Conservation (phyloP, 2,329 filamentous ascomycete genomes). For the Albophoma yamanashiensis region DNA sequence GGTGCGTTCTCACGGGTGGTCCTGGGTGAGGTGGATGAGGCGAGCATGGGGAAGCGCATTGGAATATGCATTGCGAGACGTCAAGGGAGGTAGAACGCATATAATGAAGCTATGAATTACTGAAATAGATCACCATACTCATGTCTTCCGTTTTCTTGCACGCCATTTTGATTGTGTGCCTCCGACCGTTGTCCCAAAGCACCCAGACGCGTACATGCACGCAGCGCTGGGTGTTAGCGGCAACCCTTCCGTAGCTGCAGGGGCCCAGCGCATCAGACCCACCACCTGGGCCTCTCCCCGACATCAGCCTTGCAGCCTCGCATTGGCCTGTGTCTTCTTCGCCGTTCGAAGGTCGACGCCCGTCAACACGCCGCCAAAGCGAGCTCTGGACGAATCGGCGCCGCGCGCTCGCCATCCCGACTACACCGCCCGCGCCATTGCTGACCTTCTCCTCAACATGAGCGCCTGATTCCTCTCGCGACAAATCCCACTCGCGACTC, state of each 20-base stretch:
- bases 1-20: neutral
- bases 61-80: neutral
- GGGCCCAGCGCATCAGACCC: constrained; percentile 6
- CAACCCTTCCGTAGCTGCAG: neutral
- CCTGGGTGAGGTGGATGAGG: neutral
- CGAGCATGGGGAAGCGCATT: neutral
- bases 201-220: neutral
- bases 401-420: neutral
- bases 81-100: too few species aligned
- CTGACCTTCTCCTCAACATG: neutral
- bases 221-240: neutral
- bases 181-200: neutral
- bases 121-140: neutral
- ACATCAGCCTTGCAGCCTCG: constrained; percentile 26
- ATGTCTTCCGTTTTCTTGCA: neutral
- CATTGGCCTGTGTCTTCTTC: constrained; percentile 9
- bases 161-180: neutral
- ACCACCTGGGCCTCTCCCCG: constrained; percentile 6
- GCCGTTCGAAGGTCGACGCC: neutral
- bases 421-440: neutral
- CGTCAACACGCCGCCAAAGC: neutral
- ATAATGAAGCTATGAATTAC: neutral
- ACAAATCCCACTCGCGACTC: constrained; percentile 1
- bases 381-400: constrained; percentile 15
- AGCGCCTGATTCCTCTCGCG: neutral